Conservation (phyloP, 148 eudicot species). For the Rhododendron simsii region DNA sequence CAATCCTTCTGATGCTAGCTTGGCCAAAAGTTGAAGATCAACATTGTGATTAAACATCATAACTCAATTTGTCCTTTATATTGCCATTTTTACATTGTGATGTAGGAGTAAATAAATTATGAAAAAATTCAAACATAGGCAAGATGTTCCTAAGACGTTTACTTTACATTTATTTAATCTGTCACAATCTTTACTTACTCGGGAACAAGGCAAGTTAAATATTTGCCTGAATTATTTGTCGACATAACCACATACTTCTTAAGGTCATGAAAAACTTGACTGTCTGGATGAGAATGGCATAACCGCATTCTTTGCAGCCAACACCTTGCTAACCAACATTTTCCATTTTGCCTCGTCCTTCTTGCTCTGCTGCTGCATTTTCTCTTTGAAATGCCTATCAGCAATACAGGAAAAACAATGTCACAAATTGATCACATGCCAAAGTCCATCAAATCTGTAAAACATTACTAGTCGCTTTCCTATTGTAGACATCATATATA, state of each 20-base stretch:
- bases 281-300: constrained; percentile 25
- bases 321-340: constrained; percentile 58
- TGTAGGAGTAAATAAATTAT: not conserved
- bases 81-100: not conserved
- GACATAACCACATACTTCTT: not conserved
- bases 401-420: not conserved
- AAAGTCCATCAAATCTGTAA: not conserved
- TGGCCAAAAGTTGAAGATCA: not conserved
- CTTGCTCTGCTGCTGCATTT: constrained; percentile 54
- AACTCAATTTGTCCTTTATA: not conserved
- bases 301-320: constrained; percentile 45
- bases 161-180: not conserved
- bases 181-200: not conserved
- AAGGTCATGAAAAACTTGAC: constrained; percentile 16
- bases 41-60: not conserved
- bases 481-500: not conserved
- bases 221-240: not conserved
- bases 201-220: not conserved
- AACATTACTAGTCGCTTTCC: not conserved
- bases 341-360: constrained; percentile 75
- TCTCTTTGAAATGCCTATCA: constrained; percentile 55
- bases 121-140: not conserved
- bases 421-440: not conserved
- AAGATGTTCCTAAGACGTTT: not conserved
- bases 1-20: not conserved